Base-by-base conservation (phyloP, 305 asterid genomes). In the Euphrasia arctica region DNA sequence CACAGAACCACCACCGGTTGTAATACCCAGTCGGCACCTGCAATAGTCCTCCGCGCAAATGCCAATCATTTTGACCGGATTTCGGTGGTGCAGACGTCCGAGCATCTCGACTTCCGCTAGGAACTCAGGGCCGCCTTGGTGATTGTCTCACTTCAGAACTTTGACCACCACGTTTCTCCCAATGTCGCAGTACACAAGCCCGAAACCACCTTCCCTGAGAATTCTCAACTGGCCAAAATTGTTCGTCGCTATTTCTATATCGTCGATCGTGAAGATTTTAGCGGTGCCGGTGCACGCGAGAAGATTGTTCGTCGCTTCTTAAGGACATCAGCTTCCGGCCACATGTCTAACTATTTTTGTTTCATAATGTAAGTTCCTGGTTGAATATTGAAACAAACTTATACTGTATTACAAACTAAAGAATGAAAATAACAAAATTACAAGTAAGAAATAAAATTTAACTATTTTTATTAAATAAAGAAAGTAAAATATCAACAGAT, bases 91-190 rank as follows among this genome's bases (percentile, higher is more conserved):
- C 72, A 91, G 77, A 63, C 98, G 74, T 52, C 92, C 78, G 61
- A 91, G 95, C 98, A 91, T 91, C 90, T 91, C 98, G 5, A 91
- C 96, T 82, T 91, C 98, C 2, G 96, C 98, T 68, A 90, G 73
- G 73, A 90, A 93, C 71, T 93, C 99, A n/a, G 95, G 95, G 70
- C 88, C 68, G 3, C 97, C 96, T 56, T 86, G 97, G 41, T 73
- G 91, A 73, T 93, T 96, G 5, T 78, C 90, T 78, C 97, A 72
- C 79, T 93, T 93, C 63, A 88, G 78, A 65, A 90, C 86, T 78
- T 93, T 93, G 34, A 90, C 90, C 0, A 97, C 99, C 66, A 86
- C 95, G 60, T 83, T 63, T 60, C 82, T 70, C 29, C 95, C 95
- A 66, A 65, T 60, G 62, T 97, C 99, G 25, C 95, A 75, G 60